A percentile compares a stretch with the other conserved stretches of the same genome.
These are phyloP conservation scores for Cytospora piceicola DNA, from an alignment of 2,329 filamentous ascomycete species.

Conservation along the genomic window DNA sequence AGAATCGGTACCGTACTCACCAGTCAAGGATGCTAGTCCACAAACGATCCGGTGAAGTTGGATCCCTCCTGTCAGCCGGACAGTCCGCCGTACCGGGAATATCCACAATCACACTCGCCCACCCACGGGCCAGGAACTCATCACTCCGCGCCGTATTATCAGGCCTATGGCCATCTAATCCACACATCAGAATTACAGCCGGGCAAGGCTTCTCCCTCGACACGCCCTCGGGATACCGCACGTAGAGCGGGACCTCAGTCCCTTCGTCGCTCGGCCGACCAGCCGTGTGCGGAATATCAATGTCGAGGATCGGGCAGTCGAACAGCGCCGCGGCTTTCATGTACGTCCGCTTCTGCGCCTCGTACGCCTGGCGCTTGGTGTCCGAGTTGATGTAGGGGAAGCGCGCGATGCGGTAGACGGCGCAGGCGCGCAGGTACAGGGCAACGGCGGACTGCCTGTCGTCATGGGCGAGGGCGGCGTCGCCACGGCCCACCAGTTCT, in stretches of 20 bases:
- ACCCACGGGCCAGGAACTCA: constrained; percentile 65
- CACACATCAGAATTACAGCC: constrained; percentile 59
- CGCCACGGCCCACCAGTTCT: constrained; percentile 57
- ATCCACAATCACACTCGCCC: constrained; percentile 65
- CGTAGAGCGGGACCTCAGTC: constrained; percentile 63
- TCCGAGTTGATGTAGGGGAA: constrained; percentile 63
- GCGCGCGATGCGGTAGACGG: constrained; percentile 73
- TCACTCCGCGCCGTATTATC: constrained; percentile 65
- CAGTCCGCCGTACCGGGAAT: constrained; percentile 71
- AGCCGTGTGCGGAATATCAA: constrained; percentile 62
- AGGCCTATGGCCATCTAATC: constrained; percentile 56
- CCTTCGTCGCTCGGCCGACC: constrained; percentile 54
- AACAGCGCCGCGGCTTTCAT: constrained; percentile 59
- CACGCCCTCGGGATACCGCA: constrained; percentile 57
- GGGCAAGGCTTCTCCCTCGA: constrained; percentile 42
- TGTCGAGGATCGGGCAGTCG: constrained; percentile 63
- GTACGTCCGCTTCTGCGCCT: constrained; percentile 66
- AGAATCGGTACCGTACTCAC: constrained; percentile 31
- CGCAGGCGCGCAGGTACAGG: constrained; percentile 66
- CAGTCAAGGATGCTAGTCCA: constrained; percentile 66
- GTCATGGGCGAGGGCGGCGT: constrained; percentile 51
- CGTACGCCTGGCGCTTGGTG: constrained; percentile 66
- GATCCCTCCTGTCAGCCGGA: constrained; percentile 65
- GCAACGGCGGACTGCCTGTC: constrained; percentile 59
- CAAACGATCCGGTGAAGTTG: constrained; percentile 61